Base-by-base conservation (phyloP, 441 rosid species). In the Syzygium malaccense region DNA sequence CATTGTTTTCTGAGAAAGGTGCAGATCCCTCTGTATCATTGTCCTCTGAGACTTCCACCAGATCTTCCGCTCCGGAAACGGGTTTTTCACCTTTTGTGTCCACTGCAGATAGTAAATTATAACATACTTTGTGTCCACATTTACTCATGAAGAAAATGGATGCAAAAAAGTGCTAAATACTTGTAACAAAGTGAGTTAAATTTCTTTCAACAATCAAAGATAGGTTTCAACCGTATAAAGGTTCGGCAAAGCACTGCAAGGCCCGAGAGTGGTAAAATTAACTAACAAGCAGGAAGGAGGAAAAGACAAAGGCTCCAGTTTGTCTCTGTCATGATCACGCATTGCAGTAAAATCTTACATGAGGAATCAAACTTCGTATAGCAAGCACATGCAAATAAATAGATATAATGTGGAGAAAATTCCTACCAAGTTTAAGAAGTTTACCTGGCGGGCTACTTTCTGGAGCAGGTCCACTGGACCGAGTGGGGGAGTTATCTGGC, bases 401-500 rank as follows among this genome's bases (percentile, higher is more conserved):
- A n/a, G 54, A 60, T n/a, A 66, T 13, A 53, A 48, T 13, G 37
- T 49, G 88, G 32, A 55, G 26, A 45, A 71, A 87, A 8, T 51
- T 14, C 37, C 20, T 20, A 37, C 48, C 51, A 62, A 30, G 28
- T n/a, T 49, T 49, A 5, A 85, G 37, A 78, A 32, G 48, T 86
- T 93, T 94, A 96, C 99, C 87, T 41, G 88, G 86, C 89, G 89
- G 89, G 88, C 49, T 93, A 87, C 91, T 90, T 92, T 94, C 96
- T 49, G 93, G 89, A n/a, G 94, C 94, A 89, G 97, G 94, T 86
- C 93, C 90, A 49, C 91, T 91, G 64, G 95, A 92, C 91, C 90
- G 93, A 58, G 93, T 90, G 83, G 99, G 98, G 88, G 99, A 96
- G 90, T 85, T 88, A 87, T 93, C 98, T 33, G 96, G 96, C 25